Conservation (phyloP, 2,329 filamentous ascomycete genomes). For the Epichloe bromicola region DNA sequence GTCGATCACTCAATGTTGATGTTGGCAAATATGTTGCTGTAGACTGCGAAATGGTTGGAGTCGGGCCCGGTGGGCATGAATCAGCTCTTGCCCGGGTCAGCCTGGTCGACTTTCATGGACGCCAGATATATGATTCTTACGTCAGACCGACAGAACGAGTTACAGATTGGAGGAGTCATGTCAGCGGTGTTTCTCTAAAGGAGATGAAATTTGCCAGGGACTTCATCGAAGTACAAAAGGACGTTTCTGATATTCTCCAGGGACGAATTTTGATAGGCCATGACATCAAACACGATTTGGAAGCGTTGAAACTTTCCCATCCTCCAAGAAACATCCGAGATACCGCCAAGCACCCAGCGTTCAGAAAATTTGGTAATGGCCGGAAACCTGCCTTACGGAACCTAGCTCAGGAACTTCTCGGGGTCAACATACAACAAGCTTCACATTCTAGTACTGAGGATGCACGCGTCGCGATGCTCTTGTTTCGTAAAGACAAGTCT, state of each 20-base stretch:
- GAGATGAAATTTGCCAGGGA: constrained; percentile 57
- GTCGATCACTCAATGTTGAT: constrained; percentile 47
- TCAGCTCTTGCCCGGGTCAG: constrained; percentile 78
- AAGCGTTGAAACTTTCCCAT: constrained; percentile 65
- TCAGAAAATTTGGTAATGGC: constrained; percentile 55
- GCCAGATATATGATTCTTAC: constrained; percentile 88
- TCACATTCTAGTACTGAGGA: constrained; percentile 61
- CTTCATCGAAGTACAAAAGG: constrained; percentile 65
- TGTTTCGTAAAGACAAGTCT: constrained; percentile 73
- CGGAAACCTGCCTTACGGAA: constrained; percentile 53
- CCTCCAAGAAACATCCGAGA: constrained; percentile 69
- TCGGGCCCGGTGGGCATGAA: constrained; percentile 55
- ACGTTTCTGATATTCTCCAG: constrained; percentile 55
- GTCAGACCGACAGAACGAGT: constrained; percentile 67
- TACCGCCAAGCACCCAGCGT: constrained; percentile 65
- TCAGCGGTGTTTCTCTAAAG: constrained; percentile 68
- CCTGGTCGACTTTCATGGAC: constrained; percentile 85
- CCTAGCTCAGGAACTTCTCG: constrained; percentile 43
- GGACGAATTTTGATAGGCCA: constrained; percentile 71
- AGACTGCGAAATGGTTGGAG: constrained; percentile 97
- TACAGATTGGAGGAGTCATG: constrained; percentile 78
- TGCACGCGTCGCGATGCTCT: constrained; percentile 76
- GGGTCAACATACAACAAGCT: constrained; percentile 49
- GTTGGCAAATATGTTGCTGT: constrained; percentile 84
- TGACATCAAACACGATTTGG: constrained; percentile 66